Base-by-base conservation (phyloP, 2,329 filamentous ascomycete genomes). In the Apiospora rasikravindrae region DNA sequence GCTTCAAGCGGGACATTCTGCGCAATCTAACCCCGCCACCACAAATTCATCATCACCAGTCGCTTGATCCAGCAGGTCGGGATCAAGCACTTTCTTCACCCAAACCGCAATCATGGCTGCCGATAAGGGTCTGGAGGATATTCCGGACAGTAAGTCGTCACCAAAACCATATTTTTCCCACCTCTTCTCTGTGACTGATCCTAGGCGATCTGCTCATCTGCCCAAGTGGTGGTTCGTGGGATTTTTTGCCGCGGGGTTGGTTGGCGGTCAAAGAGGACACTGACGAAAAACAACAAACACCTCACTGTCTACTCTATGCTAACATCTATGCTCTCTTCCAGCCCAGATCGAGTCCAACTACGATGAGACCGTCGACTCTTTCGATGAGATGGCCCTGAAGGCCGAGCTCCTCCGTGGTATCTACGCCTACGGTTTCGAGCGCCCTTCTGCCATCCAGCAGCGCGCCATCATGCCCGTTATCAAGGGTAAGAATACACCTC, bases 291-390 rank as follows among this genome's bases (percentile, higher is more conserved):
- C 1, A 22, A 6, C 57, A n/a, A 40, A 14, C 19, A 3, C 29
- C 19, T 37, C 33, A 37, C 33, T 29, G n/a, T 29, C 42, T 37
- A 71, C 70, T 61, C 51, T 3, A 66, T 29, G 71, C 74, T 75
- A 70, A 75, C 72, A 44, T 26, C 7, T 16, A 47, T 73, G 51
- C 57, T 71, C 69, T 42, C 73, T 73, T 83, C 81, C 84, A 98
- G 96, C 93, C 87, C 95, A 97, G 89, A 99, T 99, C 90, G 97
- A 99, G 91, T 98, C 95, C 84, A 99, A 99, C 94, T 99, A 98
- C 89, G 96, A 99, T 91, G 95, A 98, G 91, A 95, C 96, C 82
- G 96, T 96, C 86, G 97, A 99, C 88, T 98, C 95, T 75, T 99
- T 99, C 88, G 96, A 99, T 87, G 90, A 95, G 81, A 99, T 99